Percentiles rank a stretch among this genome's conserved stretches.
These are phyloP conservation scores for Alternaria longipes DNA, from an alignment of 2,329 filamentous ascomycete species.

Conservation along the genomic window DNA sequence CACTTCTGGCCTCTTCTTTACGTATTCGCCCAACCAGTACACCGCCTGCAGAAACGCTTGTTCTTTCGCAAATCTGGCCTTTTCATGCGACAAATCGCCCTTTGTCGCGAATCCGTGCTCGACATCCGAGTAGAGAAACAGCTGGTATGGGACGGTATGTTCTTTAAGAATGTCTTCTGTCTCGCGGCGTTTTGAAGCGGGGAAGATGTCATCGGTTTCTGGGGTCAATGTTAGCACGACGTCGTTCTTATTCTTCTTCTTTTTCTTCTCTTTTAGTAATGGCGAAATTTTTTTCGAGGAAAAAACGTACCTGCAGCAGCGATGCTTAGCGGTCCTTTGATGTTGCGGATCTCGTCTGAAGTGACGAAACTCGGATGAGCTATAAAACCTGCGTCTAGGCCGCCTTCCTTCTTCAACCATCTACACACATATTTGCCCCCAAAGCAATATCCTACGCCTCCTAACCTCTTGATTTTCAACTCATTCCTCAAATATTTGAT, in stretches of 20 bases:
- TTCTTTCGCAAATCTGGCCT: constrained; percentile 77
- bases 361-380: constrained; percentile 82
- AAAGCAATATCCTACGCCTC: constrained; percentile 77
- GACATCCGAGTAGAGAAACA: constrained; percentile 77
- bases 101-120: constrained; percentile 80
- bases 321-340: constrained; percentile 67
- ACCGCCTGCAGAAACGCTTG: constrained; percentile 82
- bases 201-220: constrained; percentile 69
- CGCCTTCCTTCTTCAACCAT: constrained; percentile 63
- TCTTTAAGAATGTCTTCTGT: constrained; percentile 68
- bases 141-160: constrained; percentile 72
- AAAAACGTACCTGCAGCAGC: constrained; percentile 64
- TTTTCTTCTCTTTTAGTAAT: neutral
- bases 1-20: constrained; percentile 50
- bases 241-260: neutral
- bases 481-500: constrained; percentile 68
- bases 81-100: constrained; percentile 66
- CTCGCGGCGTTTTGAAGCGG: constrained; percentile 62
- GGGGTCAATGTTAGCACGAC: neutral
- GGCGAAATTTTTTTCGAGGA: neutral
- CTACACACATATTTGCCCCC: constrained; percentile 70
- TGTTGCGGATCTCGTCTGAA: constrained; percentile 66
- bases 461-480: constrained; percentile 64
- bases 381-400: constrained; percentile 74
- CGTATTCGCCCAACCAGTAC: constrained; percentile 75